Evolutionary conservation across 345 rosid species (phyloP).

Genomic region (Mangifera indica): DNA sequence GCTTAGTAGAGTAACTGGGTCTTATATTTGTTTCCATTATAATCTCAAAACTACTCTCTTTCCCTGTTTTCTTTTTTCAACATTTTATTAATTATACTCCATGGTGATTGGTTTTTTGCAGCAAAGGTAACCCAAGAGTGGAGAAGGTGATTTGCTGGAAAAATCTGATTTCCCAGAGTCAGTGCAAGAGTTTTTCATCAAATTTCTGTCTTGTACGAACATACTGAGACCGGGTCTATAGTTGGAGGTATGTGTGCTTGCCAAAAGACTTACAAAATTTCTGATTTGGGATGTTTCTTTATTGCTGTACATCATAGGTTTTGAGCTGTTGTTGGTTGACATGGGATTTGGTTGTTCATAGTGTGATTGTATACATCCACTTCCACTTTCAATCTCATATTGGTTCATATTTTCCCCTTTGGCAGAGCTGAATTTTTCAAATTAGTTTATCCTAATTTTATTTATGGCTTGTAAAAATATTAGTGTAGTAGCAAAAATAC

Average conservation of each 20-base stretch:
- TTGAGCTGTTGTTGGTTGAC: slow-evolving; percentile 21
- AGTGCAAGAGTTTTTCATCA: slow-evolving; percentile 10
- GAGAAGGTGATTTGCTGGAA: slow-evolving; percentile 42
- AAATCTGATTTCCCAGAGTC: slow-evolving; percentile 10
- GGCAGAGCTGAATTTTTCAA: neutral
- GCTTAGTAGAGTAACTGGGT: slow-evolving; percentile 2
- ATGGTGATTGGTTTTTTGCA: slow-evolving; percentile 36
- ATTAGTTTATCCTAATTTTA: neutral
- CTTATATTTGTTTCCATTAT: neutral
- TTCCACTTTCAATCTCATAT: neutral
- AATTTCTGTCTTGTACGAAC: slow-evolving; percentile 23
- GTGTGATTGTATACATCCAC: slow-evolving; percentile 6
- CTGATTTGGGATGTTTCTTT: slow-evolving; percentile 31
- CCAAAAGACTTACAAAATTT: slow-evolving; percentile 22
- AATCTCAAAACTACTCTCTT: neutral
- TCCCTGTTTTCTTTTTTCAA: neutral
- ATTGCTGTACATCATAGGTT: slow-evolving; percentile 54
- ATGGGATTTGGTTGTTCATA: slow-evolving; percentile 5
- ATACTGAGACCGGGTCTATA: slow-evolving; percentile 26
- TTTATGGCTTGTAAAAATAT: too few relatives aligned
- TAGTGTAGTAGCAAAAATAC: too few relatives aligned
- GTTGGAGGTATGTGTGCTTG: slow-evolving; percentile 29
- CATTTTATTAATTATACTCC: neutral
- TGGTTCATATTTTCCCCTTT: neutral
- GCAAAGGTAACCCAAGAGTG: slow-evolving; percentile 58